Evolutionary conservation across 2,329 filamentous ascomycete genomes (phyloP).

Genomic region (Venturia pyrina): DNA sequence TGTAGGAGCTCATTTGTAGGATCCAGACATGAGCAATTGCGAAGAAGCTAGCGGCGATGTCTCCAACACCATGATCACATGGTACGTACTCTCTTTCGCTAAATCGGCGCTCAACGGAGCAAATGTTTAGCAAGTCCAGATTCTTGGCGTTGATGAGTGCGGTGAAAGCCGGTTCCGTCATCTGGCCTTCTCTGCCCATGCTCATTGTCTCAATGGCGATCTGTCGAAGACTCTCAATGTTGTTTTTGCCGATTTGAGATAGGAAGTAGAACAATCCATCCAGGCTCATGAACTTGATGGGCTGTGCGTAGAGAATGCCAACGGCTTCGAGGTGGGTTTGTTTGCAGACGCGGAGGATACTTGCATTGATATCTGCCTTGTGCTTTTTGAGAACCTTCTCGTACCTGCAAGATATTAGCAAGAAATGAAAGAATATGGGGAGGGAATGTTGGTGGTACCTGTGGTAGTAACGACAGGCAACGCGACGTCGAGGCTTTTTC

Average conservation of each 20-base stretch:
- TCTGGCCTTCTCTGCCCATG: neutral
- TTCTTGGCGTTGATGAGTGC: neutral
- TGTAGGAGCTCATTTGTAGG: neutral
- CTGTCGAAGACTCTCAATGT: neutral
- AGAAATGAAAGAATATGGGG: neutral
- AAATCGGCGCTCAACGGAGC: neutral
- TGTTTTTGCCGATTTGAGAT: neutral
- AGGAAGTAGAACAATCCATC: neutral
- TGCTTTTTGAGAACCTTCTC: neutral
- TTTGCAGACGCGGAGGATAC: neutral
- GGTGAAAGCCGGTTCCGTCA: neutral
- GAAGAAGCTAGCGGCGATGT: slow-evolving; percentile 1
- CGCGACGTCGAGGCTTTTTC: neutral
- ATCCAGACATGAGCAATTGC: slow-evolving; percentile 1
- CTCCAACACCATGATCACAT: neutral
- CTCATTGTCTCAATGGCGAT: neutral
- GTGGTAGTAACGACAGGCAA: slow-evolving; percentile 1
- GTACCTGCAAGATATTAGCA: neutral
- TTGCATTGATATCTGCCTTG: neutral
- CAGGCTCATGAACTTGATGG: neutral
- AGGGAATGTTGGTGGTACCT: neutral
- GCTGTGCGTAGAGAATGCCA: neutral
- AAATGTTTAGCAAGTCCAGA: neutral
- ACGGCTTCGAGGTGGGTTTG: neutral
- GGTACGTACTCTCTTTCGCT: neutral